phyloP scores from a whole-genome alignment of 148 eudicot species.

The Tetragonia tetragonoides region DNA sequence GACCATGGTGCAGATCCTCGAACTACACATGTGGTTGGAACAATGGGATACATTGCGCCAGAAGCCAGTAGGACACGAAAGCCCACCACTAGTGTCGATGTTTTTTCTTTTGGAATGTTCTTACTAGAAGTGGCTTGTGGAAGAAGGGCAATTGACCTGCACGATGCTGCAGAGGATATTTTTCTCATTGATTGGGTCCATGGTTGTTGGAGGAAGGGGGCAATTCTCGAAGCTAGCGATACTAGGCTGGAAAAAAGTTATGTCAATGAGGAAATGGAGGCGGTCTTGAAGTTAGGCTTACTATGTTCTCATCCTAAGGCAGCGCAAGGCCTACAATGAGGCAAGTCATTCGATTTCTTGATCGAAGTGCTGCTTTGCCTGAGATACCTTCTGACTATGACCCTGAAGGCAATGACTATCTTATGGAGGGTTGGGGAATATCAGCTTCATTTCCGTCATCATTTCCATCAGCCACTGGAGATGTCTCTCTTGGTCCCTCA shows the following conservation, averaged over 20 bases:
- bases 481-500: not conserved
- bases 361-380: conserved; percentile 1
- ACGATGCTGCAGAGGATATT: not conserved
- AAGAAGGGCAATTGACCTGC: conserved; percentile 39
- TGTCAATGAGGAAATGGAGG: conserved; percentile 23
- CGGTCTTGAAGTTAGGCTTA: conserved; percentile 42
- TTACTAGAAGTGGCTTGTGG: conserved; percentile 49
- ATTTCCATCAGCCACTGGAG: not conserved
- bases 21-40: conserved; percentile 56
- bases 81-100: conserved; percentile 51
- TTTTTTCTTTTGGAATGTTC: conserved; percentile 47
- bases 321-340: conserved; percentile 39
- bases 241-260: conserved; percentile 31
- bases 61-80: conserved; percentile 45
- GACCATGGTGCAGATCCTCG: conserved; percentile 49
- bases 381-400: conserved; percentile 25
- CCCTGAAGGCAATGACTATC: conserved; percentile 1
- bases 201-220: conserved; percentile 25
- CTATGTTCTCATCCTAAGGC: conserved; percentile 34
- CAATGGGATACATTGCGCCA: conserved; percentile 60
- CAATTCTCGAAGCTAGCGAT: conserved; percentile 29
- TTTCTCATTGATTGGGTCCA: conserved; percentile 17
- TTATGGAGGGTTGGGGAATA: conserved; percentile 1
- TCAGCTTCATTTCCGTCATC: not conserved
- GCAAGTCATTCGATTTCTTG: conserved; percentile 32